A percentile compares a stretch with the other conserved stretches of the same genome.
Conservation (phyloP, 257 asterid genomes). For the Solanum ahanhuiri region DNA sequence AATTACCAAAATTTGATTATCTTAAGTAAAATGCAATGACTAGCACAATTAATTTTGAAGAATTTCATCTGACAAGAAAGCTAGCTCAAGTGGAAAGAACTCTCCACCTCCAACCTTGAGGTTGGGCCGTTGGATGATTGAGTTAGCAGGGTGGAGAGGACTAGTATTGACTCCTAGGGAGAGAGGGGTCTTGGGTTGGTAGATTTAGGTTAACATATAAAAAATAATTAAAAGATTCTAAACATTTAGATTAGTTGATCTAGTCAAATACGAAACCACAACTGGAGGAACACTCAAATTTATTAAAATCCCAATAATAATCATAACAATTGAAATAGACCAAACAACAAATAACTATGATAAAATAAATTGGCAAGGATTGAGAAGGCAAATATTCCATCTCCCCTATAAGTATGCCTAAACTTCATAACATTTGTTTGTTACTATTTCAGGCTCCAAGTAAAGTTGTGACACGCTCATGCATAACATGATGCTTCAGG, state of each 20-base stretch:
- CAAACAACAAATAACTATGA: neutral
- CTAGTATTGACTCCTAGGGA: neutral
- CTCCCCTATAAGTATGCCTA: neutral
- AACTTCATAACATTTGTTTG: neutral
- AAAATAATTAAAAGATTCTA: neutral
- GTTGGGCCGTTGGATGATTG: neutral
- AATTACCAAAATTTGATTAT: neutral
- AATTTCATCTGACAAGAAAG: neutral
- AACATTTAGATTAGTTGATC: neutral
- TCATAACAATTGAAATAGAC: neutral
- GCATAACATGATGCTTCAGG: constrained; percentile 11
- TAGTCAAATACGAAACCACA: neutral
- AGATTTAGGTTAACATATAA: neutral
- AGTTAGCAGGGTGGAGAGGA: neutral
- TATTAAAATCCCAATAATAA: neutral
- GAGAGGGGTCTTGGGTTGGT: neutral
- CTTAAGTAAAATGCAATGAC: neutral
- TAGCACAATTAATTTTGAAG: neutral
- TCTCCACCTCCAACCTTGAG: neutral
- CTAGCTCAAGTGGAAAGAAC: neutral
- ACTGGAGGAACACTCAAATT: neutral
- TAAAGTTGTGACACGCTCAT: constrained; percentile 8
- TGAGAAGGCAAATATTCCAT: neutral
- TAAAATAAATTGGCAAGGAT: neutral
- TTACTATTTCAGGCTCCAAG: neutral